A percentile compares a stretch with the other conserved stretches of the same genome.
Evolutionary conservation across 2,329 filamentous ascomycete species (phyloP).

Genomic region (Trichoderma sp.): DNA sequence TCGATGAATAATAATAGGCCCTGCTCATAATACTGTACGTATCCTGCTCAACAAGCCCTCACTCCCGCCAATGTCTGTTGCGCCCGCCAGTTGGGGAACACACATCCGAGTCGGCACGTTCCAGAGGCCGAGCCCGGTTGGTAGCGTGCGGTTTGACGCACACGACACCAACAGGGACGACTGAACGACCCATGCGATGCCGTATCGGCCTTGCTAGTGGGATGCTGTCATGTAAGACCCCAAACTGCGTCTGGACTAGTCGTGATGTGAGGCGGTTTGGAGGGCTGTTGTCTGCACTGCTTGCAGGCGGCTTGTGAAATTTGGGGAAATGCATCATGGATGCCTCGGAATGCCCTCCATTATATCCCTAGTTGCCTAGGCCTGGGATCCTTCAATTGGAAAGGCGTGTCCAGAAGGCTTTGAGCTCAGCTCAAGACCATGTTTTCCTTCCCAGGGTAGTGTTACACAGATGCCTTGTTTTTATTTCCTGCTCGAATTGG

Average conservation of each 20-base stretch:
- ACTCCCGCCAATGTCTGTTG: background rate
- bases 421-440: background rate
- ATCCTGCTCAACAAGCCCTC: background rate
- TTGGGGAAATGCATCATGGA: background rate
- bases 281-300: background rate
- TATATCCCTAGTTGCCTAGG: background rate
- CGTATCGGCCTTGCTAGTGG: background rate
- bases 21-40: background rate
- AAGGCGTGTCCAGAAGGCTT: background rate
- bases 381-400: background rate
- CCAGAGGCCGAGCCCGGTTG: background rate
- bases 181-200: background rate
- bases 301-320: background rate
- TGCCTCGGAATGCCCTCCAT: background rate
- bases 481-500: background rate
- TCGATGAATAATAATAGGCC: background rate
- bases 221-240: conserved; percentile 9
- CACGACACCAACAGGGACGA: background rate
- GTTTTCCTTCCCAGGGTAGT: background rate
- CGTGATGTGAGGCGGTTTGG: background rate
- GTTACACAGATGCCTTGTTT: background rate
- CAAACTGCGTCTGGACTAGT: background rate
- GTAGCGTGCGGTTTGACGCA: background rate
- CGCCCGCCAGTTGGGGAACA: background rate
- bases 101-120: conserved; percentile 6